Conservation (phyloP, 441 rosid genomes). For the Heliophila coronopifolia region DNA sequence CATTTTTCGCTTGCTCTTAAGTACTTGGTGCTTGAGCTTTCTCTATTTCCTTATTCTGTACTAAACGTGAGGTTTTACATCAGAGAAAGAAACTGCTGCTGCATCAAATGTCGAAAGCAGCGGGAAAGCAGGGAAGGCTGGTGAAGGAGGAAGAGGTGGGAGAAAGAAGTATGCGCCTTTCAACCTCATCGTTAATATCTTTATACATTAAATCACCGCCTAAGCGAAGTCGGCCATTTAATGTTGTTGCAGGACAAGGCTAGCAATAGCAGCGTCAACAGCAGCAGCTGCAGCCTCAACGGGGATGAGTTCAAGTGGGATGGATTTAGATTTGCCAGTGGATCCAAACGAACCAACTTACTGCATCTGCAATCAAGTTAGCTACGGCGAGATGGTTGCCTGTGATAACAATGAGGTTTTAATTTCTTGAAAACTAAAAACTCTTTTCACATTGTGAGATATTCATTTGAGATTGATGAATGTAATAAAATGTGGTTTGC, state of each 20-base stretch:
- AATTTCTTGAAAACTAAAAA: slow-evolving; percentile 3
- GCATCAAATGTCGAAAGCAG: slow-evolving; percentile 40
- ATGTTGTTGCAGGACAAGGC: slow-evolving; percentile 54
- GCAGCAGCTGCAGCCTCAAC: slow-evolving; percentile 42
- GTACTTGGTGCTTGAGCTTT: no score
- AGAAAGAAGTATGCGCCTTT: slow-evolving; percentile 67
- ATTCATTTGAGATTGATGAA: neutral
- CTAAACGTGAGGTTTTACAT: no score
- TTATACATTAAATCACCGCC: no score
- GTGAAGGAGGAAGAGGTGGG: slow-evolving; percentile 85
- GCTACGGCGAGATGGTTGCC: slow-evolving; percentile 94
- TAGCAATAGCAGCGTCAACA: slow-evolving; percentile 42
- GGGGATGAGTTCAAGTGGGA: slow-evolving; percentile 54
- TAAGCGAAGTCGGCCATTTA: slow-evolving; percentile 2
- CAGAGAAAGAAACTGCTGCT: slow-evolving; percentile 63
- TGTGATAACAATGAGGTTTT: slow-evolving; percentile 82
- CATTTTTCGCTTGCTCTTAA: neutral
- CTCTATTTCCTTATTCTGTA: no score
- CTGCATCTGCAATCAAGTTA: slow-evolving; percentile 92
- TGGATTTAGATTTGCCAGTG: slow-evolving; percentile 89
- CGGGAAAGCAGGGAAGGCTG: slow-evolving; percentile 55
- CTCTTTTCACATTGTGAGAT: neutral
- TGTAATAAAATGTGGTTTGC: slow-evolving; percentile 13
- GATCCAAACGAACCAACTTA: slow-evolving; percentile 99
- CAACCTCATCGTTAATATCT: neutral